phyloP scores from a whole-genome alignment of 176 grass and related monocot species.

The Paspalum vaginatum region DNA sequence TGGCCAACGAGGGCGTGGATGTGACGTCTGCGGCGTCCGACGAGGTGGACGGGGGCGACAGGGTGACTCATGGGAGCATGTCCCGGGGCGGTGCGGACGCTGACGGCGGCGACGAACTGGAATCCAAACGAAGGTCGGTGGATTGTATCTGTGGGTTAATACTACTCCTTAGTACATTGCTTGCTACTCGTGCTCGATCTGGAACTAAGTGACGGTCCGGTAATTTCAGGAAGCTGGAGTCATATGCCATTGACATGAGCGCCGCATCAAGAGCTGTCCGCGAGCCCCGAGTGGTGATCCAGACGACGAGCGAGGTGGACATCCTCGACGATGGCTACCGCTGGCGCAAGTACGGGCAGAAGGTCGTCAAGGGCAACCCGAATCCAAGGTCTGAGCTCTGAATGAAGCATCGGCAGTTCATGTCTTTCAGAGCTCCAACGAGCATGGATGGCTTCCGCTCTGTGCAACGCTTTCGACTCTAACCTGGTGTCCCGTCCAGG shows the following conservation, averaged over 20 bases:
- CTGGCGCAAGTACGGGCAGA: slow-evolving; percentile 87
- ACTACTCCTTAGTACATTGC: neutral
- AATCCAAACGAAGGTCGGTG: slow-evolving; percentile 63
- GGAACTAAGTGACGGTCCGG: neutral
- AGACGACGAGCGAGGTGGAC: slow-evolving; percentile 70
- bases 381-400: slow-evolving; percentile 58
- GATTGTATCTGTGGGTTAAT: neutral
- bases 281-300: slow-evolving; percentile 73
- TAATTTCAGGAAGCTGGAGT: slow-evolving; percentile 66
- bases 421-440: neutral
- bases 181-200: neutral
- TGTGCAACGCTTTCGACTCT: neutral
- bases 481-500: slow-evolving; percentile 22
- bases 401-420: neutral
- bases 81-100: slow-evolving; percentile 30
- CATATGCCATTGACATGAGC: slow-evolving; percentile 60
- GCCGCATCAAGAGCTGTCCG: slow-evolving; percentile 51
- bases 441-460: neutral
- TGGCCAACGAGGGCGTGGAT: slow-evolving; percentile 45
- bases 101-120: slow-evolving; percentile 48
- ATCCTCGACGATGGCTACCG: slow-evolving; percentile 80
- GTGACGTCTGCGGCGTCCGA: slow-evolving; percentile 47
- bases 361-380: slow-evolving; percentile 76
- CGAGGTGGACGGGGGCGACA: slow-evolving; percentile 58
- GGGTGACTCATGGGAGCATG: slow-evolving; percentile 41